Evolutionary conservation across 2,329 filamentous ascomycete genomes (phyloP), one percentile per base, ranked within the genome.

Genomic region (Westerdykella aurantiaca): DNA sequence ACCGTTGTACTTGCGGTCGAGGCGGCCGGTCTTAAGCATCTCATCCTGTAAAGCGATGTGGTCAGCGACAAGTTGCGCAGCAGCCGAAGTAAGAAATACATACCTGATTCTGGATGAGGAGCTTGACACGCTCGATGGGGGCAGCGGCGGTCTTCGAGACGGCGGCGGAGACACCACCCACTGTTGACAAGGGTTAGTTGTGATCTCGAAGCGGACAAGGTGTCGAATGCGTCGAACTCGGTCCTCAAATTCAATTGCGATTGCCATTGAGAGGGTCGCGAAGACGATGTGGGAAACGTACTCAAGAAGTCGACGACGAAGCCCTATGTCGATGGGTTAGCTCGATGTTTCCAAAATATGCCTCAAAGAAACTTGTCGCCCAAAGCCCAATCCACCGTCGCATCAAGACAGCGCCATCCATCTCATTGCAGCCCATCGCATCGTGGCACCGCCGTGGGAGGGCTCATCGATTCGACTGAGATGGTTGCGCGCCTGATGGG

Each of bases 41-140:
- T 98, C 93, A 93, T 98, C 93, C 93, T 96, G 64, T 64, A 14
- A 17, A 31, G 38, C 17, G 29, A 41, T 5, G 10, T 31, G 41
- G 49, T 67, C 43, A 67, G 59, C 45, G 12, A 31, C 14, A 31
- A n/a, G 37, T 22, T 25, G 42, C 17, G 23, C 17, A 13, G 23
- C 39, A 35, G n/a, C 10, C 38, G 1, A n/a, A n/a, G 6, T 48
- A 25, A 22, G n/a, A 23, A 48, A 45, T 44, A 80, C 88, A 61
- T 83, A 95, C 90, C 86, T 98, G 93, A 82, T 98, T 98, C 83
- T 98, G 93, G 80, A 98, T 94, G 71, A 98, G 88, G 72, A 98
- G 93, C 90, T 98, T 98, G 79, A 98, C 86, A 89, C 93, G 93
- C 90, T 98, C 93, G 68, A 98, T 98, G 78, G 93, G 93, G 78